These are phyloP conservation scores for Vitis rotundifolia DNA, from an alignment of 164 flowering plant genomes.

Conservation along the genomic window DNA sequence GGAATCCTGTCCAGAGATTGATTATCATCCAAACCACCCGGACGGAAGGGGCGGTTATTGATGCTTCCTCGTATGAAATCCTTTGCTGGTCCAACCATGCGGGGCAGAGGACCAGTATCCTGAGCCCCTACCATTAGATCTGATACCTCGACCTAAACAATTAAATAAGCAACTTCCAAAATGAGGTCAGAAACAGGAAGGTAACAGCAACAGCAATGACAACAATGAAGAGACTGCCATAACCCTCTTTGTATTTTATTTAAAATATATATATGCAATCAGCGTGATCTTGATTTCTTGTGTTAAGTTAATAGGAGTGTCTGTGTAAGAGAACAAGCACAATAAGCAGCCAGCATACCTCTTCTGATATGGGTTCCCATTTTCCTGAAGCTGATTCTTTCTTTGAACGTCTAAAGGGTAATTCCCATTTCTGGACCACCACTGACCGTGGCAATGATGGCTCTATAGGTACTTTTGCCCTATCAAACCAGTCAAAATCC, in stretches of 20 bases:
- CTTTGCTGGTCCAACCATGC: conserved; percentile 70
- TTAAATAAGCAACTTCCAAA: conserved; percentile 9
- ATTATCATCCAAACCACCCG: conserved; percentile 85
- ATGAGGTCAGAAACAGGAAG: conserved; percentile 3
- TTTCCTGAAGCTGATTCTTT: conserved; percentile 23
- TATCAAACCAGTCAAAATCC: conserved; percentile 96
- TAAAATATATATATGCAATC: neutral
- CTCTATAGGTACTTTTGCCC: conserved; percentile 66
- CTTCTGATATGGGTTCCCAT: conserved; percentile 76
- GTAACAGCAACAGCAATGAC: conserved; percentile 1
- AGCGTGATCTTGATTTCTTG: neutral
- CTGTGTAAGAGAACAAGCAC: neutral
- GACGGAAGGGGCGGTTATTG: conserved; percentile 88
- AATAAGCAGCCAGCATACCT: conserved; percentile 45
- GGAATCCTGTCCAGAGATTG: conserved; percentile 54
- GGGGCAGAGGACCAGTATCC: conserved; percentile 67
- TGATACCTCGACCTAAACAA: conserved; percentile 66
- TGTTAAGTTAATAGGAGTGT: neutral
- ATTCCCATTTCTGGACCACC: conserved; percentile 76
- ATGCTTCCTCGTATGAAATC: conserved; percentile 87
- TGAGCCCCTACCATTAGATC: conserved; percentile 65
- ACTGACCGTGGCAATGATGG: conserved; percentile 69
- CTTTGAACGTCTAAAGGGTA: conserved; percentile 69
- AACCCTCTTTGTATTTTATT: neutral
- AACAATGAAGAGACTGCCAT: neutral